phyloP scores from a whole-genome alignment of 2,329 filamentous ascomycete genomes.

The Colletotrichum kahawae region DNA sequence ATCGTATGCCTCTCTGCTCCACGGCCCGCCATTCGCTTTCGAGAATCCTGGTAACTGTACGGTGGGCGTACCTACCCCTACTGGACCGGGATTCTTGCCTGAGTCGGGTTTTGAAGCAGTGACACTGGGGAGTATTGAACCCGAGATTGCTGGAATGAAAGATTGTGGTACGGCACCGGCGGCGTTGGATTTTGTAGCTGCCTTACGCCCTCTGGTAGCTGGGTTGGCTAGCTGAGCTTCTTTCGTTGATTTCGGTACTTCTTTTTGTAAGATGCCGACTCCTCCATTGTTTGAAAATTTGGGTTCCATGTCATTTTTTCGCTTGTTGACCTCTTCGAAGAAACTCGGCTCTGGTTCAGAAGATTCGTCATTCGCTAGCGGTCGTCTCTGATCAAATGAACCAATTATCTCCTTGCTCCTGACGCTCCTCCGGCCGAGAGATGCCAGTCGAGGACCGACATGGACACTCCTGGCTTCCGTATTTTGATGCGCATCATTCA shows the following conservation, averaged over 20 bases:
- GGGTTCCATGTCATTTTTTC: not conserved
- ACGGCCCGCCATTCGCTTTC: constrained; percentile 64
- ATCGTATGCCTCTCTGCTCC: constrained; percentile 73
- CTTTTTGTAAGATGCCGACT: not conserved
- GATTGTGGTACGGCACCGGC: constrained; percentile 51
- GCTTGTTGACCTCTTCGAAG: not conserved
- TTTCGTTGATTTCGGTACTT: not conserved
- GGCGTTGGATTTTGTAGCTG: constrained; percentile 55
- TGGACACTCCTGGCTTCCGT: not conserved
- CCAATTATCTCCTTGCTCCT: constrained; percentile 55
- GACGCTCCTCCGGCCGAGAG: constrained; percentile 45
- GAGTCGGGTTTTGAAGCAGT: not conserved
- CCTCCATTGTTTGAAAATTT: not conserved
- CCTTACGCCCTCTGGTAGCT: constrained; percentile 58
- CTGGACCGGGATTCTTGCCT: not conserved
- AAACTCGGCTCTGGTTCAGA: not conserved
- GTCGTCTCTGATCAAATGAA: constrained; percentile 25
- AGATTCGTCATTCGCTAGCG: not conserved
- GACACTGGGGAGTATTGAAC: not conserved
- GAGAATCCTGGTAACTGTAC: constrained; percentile 47
- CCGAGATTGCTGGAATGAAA: constrained; percentile 34
- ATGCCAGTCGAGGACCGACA: constrained; percentile 40
- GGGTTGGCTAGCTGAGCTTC: constrained; percentile 39
- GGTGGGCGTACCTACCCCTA: not conserved
- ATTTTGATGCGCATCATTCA: not conserved